Percentiles rank a stretch among this genome's conserved stretches.
phyloP scores from a whole-genome alignment of 306 rosid genomes.

The Hippophae tibetana region DNA sequence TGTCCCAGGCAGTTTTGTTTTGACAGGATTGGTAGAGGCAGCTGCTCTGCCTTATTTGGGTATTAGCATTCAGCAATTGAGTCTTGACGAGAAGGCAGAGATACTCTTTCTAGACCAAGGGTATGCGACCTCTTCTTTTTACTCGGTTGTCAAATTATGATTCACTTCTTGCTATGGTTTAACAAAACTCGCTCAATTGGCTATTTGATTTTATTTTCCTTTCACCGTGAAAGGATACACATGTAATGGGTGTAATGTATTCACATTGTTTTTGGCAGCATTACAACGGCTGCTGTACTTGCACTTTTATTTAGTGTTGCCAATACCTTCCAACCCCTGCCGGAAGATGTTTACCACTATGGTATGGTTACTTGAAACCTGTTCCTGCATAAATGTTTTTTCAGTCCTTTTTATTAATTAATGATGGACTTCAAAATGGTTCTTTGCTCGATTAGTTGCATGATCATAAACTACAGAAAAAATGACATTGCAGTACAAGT shows the following conservation, averaged over 20 bases:
- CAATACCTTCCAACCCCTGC: constrained; percentile 65
- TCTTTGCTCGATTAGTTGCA: background rate
- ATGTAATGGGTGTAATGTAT: background rate
- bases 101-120: constrained; percentile 72
- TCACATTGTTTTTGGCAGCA: constrained; percentile 36
- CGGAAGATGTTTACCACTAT: constrained; percentile 64
- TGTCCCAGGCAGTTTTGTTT: constrained; percentile 98
- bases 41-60: constrained; percentile 81
- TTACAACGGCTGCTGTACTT: constrained; percentile 75
- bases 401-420: background rate
- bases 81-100: constrained; percentile 83
- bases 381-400: background rate
- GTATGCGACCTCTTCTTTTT: constrained; percentile 28
- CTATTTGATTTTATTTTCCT: background rate
- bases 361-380: constrained; percentile 38
- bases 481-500: too few relatives aligned
- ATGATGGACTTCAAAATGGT: background rate
- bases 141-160: constrained; percentile 4
- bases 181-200: background rate
- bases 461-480: background rate
- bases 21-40: constrained; percentile 88
- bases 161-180: constrained; percentile 10
- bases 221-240: background rate
- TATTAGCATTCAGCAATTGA: constrained; percentile 48
- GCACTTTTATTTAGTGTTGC: constrained; percentile 54